Evolutionary conservation across 179 eudicot genomes (phyloP), one percentile per base, ranked within the genome.

Genomic region (Kewa caespitosa): DNA sequence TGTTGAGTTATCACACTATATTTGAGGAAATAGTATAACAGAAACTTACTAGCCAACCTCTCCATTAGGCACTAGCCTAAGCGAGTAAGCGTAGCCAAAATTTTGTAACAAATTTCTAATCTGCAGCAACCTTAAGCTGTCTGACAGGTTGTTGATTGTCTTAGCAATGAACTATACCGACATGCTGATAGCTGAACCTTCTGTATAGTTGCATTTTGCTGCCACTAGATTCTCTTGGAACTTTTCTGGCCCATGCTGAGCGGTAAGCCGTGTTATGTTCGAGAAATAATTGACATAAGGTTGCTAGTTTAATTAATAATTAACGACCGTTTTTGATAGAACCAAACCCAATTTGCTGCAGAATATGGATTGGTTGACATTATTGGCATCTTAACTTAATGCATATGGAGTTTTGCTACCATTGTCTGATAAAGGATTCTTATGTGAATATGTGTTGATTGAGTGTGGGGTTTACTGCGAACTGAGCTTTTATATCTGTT

Each of bases 361-460:
- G 9, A 38, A 46, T 17, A 61, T 66, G 83, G 64, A 25, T 66
- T 46, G 66, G 72, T 72, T 76, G 52, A 37, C 57, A 59, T 71
- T 36, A 59, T 67, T 67, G 74, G 28, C 77, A 67, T 55, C 28
- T 25, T 33, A 79, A 42, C 74, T 59, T n/a, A 76, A 60, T 81
- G 77, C 77, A 76, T 66, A 71, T 38, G 66, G 55, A 52, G 42
- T 18, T 61, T 63, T 20, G 63, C 38, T 30, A 69, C 48, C 52
- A 50, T 28, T 39, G 42, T 78, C 76, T 60, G 31, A 63, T 78
- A 28, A 61, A 60, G 38, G 70, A 70, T 70, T 75, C 59, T 28
- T 6, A 61, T 36, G 42, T 48, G 36, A 25, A 75, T 38, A 43
- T n/a, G 60, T 52, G 50, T 60, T 69, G 27, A 37, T 32, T 74